phyloP scores from a whole-genome alignment of 192 early-diverging fungal genomes.

The Entomortierella beljakovae region DNA sequence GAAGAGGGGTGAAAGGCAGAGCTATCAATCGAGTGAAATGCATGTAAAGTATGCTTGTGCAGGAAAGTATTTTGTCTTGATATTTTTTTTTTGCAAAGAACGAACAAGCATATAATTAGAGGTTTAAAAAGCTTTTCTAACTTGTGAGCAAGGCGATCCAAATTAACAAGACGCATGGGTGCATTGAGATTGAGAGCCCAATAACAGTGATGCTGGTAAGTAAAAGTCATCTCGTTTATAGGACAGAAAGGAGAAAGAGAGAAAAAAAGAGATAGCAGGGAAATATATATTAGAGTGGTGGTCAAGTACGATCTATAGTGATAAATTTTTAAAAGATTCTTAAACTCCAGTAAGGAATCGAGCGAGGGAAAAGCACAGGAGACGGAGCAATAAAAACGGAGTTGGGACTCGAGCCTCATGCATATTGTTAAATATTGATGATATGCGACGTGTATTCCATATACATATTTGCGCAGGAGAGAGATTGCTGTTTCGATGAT shows the following conservation, averaged over 20 bases:
- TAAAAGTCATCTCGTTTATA: neutral
- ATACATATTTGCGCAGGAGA: neutral
- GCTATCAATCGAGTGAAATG: neutral
- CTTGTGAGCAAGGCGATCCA: too few relatives aligned
- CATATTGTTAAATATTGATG: neutral
- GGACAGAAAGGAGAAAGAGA: neutral
- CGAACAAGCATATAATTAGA: too few relatives aligned
- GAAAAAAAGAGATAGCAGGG: neutral
- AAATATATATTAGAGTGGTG: neutral
- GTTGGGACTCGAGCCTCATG: neutral
- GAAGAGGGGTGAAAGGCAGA: neutral
- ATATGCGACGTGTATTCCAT: too few relatives aligned
- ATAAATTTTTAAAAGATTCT: too few relatives aligned
- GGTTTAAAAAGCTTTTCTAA: too few relatives aligned
- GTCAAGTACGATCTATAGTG: neutral
- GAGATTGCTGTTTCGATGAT: neutral
- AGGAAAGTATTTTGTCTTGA: too few relatives aligned
- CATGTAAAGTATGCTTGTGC: neutral
- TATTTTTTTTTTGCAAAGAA: too few relatives aligned
- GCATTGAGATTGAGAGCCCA: neutral
- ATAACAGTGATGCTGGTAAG: neutral
- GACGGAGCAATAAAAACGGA: slow-evolving; percentile 11
- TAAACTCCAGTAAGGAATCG: neutral
- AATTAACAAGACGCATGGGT: neutral
- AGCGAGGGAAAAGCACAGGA: slow-evolving; percentile 5